phyloP scores from a whole-genome alignment of 352 stramenopile genomes.

The Pythium angustatum region DNA sequence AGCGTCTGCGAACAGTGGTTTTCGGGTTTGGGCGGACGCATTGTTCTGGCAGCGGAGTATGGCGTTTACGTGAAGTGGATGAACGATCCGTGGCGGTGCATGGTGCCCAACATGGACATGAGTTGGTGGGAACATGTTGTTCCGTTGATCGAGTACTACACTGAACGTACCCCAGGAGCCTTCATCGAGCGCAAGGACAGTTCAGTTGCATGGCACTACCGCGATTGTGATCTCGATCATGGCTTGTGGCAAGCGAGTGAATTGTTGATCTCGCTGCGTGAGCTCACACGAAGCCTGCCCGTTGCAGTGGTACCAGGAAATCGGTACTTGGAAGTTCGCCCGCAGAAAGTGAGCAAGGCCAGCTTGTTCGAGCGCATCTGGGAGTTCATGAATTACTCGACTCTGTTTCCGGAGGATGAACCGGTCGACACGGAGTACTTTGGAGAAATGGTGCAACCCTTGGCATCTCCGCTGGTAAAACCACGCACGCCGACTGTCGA shows the following conservation, averaged over 20 bases:
- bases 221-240: slow-evolving; percentile 86
- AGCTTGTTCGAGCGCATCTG: slow-evolving; percentile 81
- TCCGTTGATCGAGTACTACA: slow-evolving; percentile 82
- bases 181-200: slow-evolving; percentile 87
- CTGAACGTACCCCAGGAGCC: slow-evolving; percentile 75
- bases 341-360: slow-evolving; percentile 81
- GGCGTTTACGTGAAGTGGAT: slow-evolving; percentile 83
- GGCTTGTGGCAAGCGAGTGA: slow-evolving; percentile 90
- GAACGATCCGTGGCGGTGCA: slow-evolving; percentile 71
- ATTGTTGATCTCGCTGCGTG: slow-evolving; percentile 73
- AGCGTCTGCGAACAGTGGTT: slow-evolving; percentile 84
- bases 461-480: slow-evolving; percentile 51
- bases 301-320: slow-evolving; percentile 79
- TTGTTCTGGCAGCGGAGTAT: slow-evolving; percentile 79
- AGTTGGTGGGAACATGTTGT: slow-evolving; percentile 80
- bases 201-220: slow-evolving; percentile 90
- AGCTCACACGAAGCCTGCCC: slow-evolving; percentile 70
- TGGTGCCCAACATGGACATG: slow-evolving; percentile 81
- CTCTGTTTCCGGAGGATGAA: slow-evolving; percentile 66
- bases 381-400: slow-evolving; percentile 82
- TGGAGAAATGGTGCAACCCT: slow-evolving; percentile 49
- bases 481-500: slow-evolving; percentile 23
- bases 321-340: slow-evolving; percentile 71
- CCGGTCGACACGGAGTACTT: slow-evolving; percentile 71
- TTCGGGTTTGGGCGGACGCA: slow-evolving; percentile 52